Evolutionary conservation across 495 filamentous ascomycete genomes (phyloP).

Genomic region (Beverwykella pulmonaria): DNA sequence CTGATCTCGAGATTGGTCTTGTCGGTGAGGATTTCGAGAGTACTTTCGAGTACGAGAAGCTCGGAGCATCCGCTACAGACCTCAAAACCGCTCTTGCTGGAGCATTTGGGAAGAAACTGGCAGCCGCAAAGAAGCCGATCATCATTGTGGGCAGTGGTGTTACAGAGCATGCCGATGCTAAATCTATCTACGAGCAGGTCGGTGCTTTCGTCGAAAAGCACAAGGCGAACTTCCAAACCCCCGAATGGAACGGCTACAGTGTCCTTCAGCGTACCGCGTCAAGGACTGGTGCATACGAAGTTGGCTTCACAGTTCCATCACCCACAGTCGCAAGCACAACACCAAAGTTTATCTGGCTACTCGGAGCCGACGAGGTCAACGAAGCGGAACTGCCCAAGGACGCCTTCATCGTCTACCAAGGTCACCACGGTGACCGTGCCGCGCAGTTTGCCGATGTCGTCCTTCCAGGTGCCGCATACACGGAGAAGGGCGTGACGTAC

Average conservation of each 20-base stretch:
- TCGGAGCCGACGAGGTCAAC: slow-evolving; percentile 89
- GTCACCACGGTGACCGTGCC: slow-evolving; percentile 93
- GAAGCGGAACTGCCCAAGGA: slow-evolving; percentile 83
- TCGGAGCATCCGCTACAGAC: slow-evolving; percentile 73
- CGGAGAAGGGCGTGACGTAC: slow-evolving; percentile 95
- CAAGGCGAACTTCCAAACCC: slow-evolving; percentile 78
- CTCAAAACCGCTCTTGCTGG: slow-evolving; percentile 86
- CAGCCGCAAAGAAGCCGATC: slow-evolving; percentile 87
- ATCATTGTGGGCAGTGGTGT: slow-evolving; percentile 91
- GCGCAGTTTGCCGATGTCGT: slow-evolving; percentile 92
- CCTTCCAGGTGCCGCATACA: slow-evolving; percentile 91
- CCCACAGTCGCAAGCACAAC: slow-evolving; percentile 73
- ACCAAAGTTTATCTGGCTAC: slow-evolving; percentile 94
- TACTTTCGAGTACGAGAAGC: slow-evolving; percentile 89
- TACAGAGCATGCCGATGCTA: slow-evolving; percentile 84
- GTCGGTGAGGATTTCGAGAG: slow-evolving; percentile 89
- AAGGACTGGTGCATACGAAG: slow-evolving; percentile 86
- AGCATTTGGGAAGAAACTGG: slow-evolving; percentile 85
- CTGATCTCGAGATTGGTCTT: slow-evolving; percentile 88
- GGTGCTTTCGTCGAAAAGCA: slow-evolving; percentile 92
- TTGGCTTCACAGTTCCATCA: slow-evolving; percentile 88
- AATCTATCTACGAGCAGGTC: slow-evolving; percentile 87
- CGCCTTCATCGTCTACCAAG: slow-evolving; percentile 96
- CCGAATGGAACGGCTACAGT: slow-evolving; percentile 97
- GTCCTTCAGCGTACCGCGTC: slow-evolving; percentile 92